Evolutionary conservation across 257 asterid genomes (phyloP), one percentile per base, ranked within the genome.

Genomic region (Salvia hispanica): DNA sequence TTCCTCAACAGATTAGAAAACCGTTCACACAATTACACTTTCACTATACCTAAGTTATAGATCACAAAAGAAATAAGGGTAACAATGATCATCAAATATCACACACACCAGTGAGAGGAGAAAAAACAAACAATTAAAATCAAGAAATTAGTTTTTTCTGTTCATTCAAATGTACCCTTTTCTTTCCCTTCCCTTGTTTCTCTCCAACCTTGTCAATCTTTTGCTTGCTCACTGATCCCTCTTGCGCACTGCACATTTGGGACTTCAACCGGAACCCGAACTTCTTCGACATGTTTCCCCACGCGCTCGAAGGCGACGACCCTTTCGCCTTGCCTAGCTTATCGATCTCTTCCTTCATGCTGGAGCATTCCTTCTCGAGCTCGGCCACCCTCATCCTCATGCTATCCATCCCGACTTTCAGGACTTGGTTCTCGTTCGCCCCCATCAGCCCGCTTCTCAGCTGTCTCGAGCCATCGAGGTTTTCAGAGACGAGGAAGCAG

Each of bases 171-270:
- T 76, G 70, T 47, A 70, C 68, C 10, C 69, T 85, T 69, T 81
- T 85, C 86, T 78, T 84, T 61, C 78, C 84, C 85, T 84, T 90
- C 28, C 84, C 85, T 3, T 56, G 68, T 48, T 67, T 82, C 8
- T 82, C 93, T 64, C 78, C 77, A 4, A 67, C 80, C 84, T 79
- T 89, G 58, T 79, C 98, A 72, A 47, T 70, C 66, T 76, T 85
- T 34, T 84, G 90, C 80, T 92, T 90, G 58, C 89, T 93, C 33
- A 93, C 92, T 9, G 99, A 93, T 28, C 89, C 95, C 80, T 93
- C 97, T 76, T 90, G 87, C 56, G 99, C 97, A 69, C 95, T 90
- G 80, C 99, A 93, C 96, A 93, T 88, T 64, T 90, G 99, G 9
- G 99, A 90, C 88, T 88, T 93, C 18, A 90, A 40, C 58, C 83